These are phyloP conservation scores for Farysia itapuensis DNA, from an alignment of 1,284 basidiomycete genomes.

Conservation along the genomic window DNA sequence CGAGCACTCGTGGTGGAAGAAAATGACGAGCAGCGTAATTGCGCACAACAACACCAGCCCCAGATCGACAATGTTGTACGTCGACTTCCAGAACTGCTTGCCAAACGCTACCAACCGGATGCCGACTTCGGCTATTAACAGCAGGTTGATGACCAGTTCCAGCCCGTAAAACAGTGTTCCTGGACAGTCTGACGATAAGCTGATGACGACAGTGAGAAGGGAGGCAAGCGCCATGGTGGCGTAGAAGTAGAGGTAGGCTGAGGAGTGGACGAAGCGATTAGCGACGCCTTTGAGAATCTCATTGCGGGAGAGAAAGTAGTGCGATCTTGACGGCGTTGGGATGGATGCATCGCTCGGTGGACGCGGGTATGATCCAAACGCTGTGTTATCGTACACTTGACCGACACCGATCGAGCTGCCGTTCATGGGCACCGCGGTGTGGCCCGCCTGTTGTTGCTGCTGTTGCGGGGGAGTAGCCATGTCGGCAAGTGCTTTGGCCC, in stretches of 20 bases:
- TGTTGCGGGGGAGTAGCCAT: slow-evolving; percentile 17
- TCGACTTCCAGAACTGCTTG: slow-evolving; percentile 58
- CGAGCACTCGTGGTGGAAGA: slow-evolving; percentile 57
- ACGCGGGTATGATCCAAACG: slow-evolving; percentile 13
- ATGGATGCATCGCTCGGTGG: slow-evolving; percentile 4
- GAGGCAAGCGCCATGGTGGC: slow-evolving; percentile 54
- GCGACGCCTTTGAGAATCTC: slow-evolving; percentile 58
- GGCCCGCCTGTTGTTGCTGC: background rate
- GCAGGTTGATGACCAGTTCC: slow-evolving; percentile 53
- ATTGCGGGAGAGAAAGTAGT: slow-evolving; percentile 45
- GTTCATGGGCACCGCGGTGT: background rate
- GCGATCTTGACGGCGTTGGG: slow-evolving; percentile 25
- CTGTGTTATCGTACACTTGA: slow-evolving; percentile 19
- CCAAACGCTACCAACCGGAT: slow-evolving; percentile 54
- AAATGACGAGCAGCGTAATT: slow-evolving; percentile 53
- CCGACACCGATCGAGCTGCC: slow-evolving; percentile 26
- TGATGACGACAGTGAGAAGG: slow-evolving; percentile 52
- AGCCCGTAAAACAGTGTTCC: slow-evolving; percentile 53
- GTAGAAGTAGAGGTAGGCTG: slow-evolving; percentile 57
- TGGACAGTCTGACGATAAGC: slow-evolving; percentile 49
- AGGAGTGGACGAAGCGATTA: slow-evolving; percentile 57
- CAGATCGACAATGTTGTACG: slow-evolving; percentile 56
- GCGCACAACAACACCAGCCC: slow-evolving; percentile 51
- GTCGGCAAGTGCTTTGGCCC: slow-evolving; percentile 25
- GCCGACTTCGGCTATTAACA: slow-evolving; percentile 54